Evolutionary conservation across 148 eudicot genomes (phyloP).

Genomic region (Arbutus unedo): DNA sequence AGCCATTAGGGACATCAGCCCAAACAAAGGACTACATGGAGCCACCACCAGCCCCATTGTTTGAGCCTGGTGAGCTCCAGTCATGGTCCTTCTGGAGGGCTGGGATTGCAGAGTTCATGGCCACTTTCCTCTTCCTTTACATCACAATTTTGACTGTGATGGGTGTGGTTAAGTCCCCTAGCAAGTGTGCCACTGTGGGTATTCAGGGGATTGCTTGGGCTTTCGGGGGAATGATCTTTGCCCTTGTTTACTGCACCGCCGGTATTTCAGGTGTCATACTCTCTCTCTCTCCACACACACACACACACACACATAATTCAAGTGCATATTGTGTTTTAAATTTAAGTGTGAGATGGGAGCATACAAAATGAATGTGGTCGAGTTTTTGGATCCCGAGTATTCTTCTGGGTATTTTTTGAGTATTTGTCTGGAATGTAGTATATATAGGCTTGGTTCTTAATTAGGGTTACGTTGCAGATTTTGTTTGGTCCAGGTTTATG

Average conservation of each 20-base stretch:
- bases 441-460: neutral
- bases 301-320: too few species aligned
- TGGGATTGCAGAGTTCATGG: conserved; percentile 49
- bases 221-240: conserved; percentile 58
- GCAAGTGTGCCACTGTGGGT: conserved; percentile 38
- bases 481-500: neutral
- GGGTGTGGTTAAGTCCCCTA: conserved; percentile 34
- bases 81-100: conserved; percentile 55
- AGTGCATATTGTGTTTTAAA: too few species aligned
- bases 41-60: conserved; percentile 46
- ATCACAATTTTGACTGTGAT: conserved; percentile 45
- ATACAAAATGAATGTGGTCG: neutral
- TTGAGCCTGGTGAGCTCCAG: conserved; percentile 43
- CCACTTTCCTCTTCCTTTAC: conserved; percentile 45
- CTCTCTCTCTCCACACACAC: neutral
- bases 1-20: conserved; percentile 42
- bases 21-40: conserved; percentile 49
- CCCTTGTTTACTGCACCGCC: conserved; percentile 52
- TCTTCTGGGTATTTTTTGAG: neutral
- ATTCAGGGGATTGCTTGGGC: conserved; percentile 57
- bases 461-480: neutral
- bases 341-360: neutral
- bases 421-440: neutral
- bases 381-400: neutral
- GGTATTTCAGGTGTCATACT: conserved; percentile 31